phyloP scores from a whole-genome alignment of 345 rosid species.

The Camelina hispida region DNA sequence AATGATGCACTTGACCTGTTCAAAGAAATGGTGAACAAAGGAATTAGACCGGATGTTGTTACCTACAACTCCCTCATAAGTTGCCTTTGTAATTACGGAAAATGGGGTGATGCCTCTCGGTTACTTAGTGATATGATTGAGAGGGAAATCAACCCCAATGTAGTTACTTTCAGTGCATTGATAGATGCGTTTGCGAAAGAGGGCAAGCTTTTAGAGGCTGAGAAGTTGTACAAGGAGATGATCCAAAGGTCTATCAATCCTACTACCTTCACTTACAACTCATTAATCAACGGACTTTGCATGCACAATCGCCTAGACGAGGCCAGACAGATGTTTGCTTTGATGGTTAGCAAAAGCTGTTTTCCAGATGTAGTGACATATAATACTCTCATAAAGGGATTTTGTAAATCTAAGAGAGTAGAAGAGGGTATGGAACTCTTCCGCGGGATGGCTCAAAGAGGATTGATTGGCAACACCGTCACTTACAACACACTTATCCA shows the following conservation, averaged over 20 bases:
- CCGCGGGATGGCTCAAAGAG: slow-evolving; percentile 1
- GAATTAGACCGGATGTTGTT: not conserved
- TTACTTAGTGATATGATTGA: not conserved
- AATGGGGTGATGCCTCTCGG: not conserved
- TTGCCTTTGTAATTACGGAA: not conserved
- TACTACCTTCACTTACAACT: not conserved
- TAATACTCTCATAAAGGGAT: not conserved
- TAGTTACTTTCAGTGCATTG: not conserved
- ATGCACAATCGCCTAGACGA: not conserved
- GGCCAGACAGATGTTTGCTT: not conserved
- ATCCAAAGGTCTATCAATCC: not conserved
- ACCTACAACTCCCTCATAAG: slow-evolving; percentile 20
- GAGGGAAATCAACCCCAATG: not conserved
- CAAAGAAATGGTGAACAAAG: slow-evolving; percentile 1
- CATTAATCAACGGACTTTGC: slow-evolving; percentile 7
- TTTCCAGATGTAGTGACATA: not conserved
- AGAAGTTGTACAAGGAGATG: not conserved
- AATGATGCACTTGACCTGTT: slow-evolving; percentile 8
- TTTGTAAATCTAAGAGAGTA: not conserved
- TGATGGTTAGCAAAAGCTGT: not conserved
- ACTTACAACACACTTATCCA: slow-evolving; percentile 12
- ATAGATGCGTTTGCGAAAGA: not conserved
- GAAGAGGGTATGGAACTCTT: not conserved
- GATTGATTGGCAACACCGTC: not conserved
- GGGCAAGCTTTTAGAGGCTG: not conserved